Conservation (phyloP, 495 filamentous ascomycete genomes). For the Penicillium malachiteum region DNA sequence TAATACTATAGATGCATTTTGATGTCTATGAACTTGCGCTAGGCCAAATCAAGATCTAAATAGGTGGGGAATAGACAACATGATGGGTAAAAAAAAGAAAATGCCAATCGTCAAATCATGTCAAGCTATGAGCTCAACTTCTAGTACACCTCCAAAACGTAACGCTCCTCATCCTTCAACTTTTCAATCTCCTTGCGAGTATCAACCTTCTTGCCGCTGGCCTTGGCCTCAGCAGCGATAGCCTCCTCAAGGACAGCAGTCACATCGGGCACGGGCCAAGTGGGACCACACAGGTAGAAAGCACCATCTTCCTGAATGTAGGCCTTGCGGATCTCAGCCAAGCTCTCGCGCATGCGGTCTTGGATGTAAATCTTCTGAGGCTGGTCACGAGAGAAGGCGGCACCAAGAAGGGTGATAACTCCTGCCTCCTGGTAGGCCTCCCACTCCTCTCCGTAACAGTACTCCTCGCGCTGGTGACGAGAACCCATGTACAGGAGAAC, state of each 20-base stretch:
- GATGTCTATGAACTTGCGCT: slow-evolving; percentile 18
- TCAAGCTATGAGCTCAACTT: slow-evolving; percentile 13
- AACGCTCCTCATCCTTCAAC: slow-evolving; percentile 89
- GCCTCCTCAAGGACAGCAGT: slow-evolving; percentile 92
- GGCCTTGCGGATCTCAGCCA: slow-evolving; percentile 82
- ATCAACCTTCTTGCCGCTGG: slow-evolving; percentile 74
- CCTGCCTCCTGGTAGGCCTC: slow-evolving; percentile 96
- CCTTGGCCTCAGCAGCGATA: slow-evolving; percentile 72
- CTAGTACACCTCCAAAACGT: slow-evolving; percentile 96
- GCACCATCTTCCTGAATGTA: slow-evolving; percentile 85
- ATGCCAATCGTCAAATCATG: slow-evolving; percentile 21
- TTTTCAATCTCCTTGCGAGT: slow-evolving; percentile 91
- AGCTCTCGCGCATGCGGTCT: slow-evolving; percentile 89
- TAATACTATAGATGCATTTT: slow-evolving; percentile 15
- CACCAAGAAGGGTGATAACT: slow-evolving; percentile 89
- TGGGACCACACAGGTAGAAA: slow-evolving; percentile 97
- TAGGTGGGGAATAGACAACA: slow-evolving; percentile 22
- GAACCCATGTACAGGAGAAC: slow-evolving; percentile 96
- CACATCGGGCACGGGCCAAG: slow-evolving; percentile 99
- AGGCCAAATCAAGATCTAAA: slow-evolving; percentile 20
- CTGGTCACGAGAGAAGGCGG: slow-evolving; percentile 96
- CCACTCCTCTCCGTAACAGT: slow-evolving; percentile 99
- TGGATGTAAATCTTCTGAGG: slow-evolving; percentile 99
- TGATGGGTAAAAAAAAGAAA: slow-evolving; percentile 12
- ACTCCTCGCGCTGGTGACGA: slow-evolving; percentile 96